These are phyloP conservation scores for Carex littledalei DNA, from an alignment of 176 grass and related monocot species.

Conservation along the genomic window DNA sequence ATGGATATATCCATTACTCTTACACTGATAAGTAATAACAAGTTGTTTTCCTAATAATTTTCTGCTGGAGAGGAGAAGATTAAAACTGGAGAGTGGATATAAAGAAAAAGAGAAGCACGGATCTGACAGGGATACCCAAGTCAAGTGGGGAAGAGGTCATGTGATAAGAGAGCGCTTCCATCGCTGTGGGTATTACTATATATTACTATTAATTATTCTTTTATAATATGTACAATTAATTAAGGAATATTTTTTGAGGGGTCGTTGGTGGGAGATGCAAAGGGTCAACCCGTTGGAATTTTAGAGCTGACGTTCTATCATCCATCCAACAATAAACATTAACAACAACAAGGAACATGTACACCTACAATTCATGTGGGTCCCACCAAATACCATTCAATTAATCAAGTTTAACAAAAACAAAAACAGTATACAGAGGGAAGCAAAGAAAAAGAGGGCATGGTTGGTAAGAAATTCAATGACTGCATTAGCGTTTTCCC, in stretches of 20 bases:
- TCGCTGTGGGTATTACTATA: slow-evolving; percentile 44
- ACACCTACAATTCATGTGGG: background rate
- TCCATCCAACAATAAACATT: background rate
- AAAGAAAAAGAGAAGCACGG: slow-evolving; percentile 18
- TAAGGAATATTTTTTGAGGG: background rate
- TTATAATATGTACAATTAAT: too few relatives aligned
- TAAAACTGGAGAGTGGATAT: background rate
- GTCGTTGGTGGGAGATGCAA: slow-evolving; percentile 34
- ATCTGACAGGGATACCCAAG: slow-evolving; percentile 65
- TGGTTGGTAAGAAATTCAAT: slow-evolving; percentile 4
- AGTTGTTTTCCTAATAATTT: background rate
- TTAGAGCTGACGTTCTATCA: slow-evolving; percentile 37
- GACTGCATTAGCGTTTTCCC: background rate
- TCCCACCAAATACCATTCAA: background rate
- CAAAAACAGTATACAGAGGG: background rate
- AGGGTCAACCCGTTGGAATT: slow-evolving; percentile 67
- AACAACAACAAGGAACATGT: slow-evolving; percentile 10
- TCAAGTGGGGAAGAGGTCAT: slow-evolving; percentile 68
- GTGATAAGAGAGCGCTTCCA: slow-evolving; percentile 66
- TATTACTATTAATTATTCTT: background rate
- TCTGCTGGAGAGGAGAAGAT: background rate
- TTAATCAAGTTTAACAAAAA: background rate
- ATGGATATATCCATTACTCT: background rate
- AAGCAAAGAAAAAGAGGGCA: background rate
- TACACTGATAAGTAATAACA: background rate